Evolutionary conservation across 805 yeast species (phyloP).

Genomic region (Barnettozyma vustinii): DNA sequence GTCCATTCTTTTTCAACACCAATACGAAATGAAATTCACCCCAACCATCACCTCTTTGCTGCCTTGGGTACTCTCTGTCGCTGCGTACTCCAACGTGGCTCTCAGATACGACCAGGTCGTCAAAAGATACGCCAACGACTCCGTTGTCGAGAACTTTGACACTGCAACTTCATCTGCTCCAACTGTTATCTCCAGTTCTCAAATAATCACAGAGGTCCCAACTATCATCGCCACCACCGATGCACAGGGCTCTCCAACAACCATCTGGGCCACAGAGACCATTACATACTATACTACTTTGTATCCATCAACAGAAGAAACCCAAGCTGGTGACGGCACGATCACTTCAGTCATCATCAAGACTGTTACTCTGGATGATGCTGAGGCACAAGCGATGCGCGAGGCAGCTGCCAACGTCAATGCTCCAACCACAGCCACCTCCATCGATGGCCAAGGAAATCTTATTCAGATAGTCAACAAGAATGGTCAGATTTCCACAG

Average conservation of each 20-base stretch:
- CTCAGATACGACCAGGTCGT: constrained; percentile 19
- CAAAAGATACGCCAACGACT: constrained; percentile 17
- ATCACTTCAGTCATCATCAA: constrained; percentile 1
- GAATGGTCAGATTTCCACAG: background rate
- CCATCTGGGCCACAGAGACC: constrained; percentile 13
- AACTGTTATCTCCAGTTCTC: constrained; percentile 6
- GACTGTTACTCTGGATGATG: constrained; percentile 4
- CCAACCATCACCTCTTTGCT: constrained; percentile 5
- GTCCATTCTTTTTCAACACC: constrained; percentile 23
- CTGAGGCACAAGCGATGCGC: background rate
- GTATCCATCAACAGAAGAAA: constrained; percentile 10
- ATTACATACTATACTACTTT: constrained; percentile 18
- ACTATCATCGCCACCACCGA: constrained; percentile 21
- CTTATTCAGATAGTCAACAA: background rate
- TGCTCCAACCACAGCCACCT: background rate
- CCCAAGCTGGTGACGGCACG: constrained; percentile 5
- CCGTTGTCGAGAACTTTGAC: constrained; percentile 1
- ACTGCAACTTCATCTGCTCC: background rate
- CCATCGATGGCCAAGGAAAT: constrained; percentile 2
- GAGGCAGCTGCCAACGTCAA: background rate
- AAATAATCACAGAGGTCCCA: constrained; percentile 17
- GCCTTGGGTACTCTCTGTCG: constrained; percentile 14
- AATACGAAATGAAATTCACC: background rate
- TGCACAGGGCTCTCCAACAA: constrained; percentile 15
- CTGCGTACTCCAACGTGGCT: constrained; percentile 22